Base-by-base conservation (phyloP, 2,329 filamentous ascomycete species). In the Colletotrichum chlorophyti region DNA sequence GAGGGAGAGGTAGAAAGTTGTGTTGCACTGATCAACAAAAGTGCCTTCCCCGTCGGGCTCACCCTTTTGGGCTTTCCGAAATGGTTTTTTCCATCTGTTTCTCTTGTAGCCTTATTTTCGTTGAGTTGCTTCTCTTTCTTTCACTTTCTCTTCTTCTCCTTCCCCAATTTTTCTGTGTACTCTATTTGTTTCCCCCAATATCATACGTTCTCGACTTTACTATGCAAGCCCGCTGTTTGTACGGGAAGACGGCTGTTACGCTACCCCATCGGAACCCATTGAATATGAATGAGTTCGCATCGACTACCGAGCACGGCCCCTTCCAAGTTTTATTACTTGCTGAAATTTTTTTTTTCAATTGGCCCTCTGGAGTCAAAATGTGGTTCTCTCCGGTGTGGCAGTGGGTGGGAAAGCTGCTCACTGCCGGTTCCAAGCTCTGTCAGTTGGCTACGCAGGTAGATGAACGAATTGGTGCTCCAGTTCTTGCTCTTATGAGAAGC, bases 51-150 rank as follows among this genome's bases (percentile, higher is more conserved):
- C n/a, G n/a, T n/a, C n/a, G n/a, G 46, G 38, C 24, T 38, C 38
- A 21, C 53, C 47, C 12, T 45, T 45, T 52, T 21, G 32, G 38
- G 53, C 38, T 45, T 45, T 29, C 53, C 53, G 47, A 57, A 14
- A 24, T n/a, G 15, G 34, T 35, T 21, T 32, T 37, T 47, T 38
- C 12, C 21, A 31, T 34, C 26, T 29, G 21, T 53, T 7, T 27
- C 49, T 27, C 14, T 47, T 12, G 15, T 27, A 47, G 34, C 32
- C n/a, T 40, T 47, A 27, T 24, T 15, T 23, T n/a, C 31, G 14
- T 12, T 27, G 29, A 9, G 17, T 35, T 48, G 45, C 31, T 21
- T 19, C 14, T 37, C 37, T 40, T 12, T 29, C 34, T 29, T 17
- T 35, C 11, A 23, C 11, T 45, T 27, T 29, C 3, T 49, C 19